phyloP scores from a whole-genome alignment of 768 basidiomycete species.

The Pleurotus djamor region DNA sequence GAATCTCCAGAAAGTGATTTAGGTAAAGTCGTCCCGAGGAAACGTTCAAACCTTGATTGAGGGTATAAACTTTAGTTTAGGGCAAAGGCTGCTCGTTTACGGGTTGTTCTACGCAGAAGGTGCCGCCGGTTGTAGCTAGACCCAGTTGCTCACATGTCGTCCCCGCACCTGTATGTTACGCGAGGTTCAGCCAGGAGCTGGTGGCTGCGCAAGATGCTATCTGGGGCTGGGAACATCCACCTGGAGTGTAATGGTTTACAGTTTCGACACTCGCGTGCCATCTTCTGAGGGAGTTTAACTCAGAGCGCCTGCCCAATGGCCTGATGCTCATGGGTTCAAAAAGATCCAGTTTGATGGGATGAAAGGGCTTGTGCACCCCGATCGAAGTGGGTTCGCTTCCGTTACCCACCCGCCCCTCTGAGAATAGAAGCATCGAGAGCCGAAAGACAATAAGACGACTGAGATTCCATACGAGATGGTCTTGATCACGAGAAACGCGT shows the following conservation, averaged over 20 bases:
- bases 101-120: neutral
- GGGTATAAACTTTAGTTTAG: neutral
- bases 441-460: constrained; percentile 6
- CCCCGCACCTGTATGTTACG: neutral
- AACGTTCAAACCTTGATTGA: neutral
- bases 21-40: neutral
- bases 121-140: neutral
- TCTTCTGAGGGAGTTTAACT: neutral
- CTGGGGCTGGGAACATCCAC: too few species aligned
- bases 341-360: too few species aligned
- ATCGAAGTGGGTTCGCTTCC: neutral
- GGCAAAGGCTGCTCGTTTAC: neutral
- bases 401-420: neutral
- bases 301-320: neutral
- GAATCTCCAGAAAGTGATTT: neutral
- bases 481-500: neutral
- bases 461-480: neutral
- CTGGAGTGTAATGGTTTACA: too few species aligned
- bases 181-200: too few species aligned
- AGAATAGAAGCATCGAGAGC: neutral
- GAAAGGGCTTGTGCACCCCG: neutral
- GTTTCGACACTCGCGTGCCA: too few species aligned
- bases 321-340: too few species aligned
- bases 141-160: neutral
- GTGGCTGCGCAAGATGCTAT: too few species aligned